These are phyloP conservation scores for Dactylellina drechsleri DNA, from an alignment of 2,329 filamentous ascomycete genomes.

Conservation along the genomic window DNA sequence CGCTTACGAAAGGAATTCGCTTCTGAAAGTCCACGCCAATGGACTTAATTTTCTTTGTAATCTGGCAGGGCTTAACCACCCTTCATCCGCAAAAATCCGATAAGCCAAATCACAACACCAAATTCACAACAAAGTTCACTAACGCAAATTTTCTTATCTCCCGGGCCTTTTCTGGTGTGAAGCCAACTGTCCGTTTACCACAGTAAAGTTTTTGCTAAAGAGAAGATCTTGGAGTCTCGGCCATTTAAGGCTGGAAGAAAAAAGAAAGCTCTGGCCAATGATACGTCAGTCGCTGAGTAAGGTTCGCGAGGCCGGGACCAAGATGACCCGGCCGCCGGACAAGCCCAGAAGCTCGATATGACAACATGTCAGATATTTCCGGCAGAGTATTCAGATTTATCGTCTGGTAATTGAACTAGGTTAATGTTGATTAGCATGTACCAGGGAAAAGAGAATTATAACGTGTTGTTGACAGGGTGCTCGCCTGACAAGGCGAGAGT, in stretches of 20 bases:
- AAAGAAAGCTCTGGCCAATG: slow-evolving; percentile 7
- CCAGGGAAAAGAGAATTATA: slow-evolving; percentile 4
- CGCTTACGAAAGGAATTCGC: slow-evolving; percentile 31
- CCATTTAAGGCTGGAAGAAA: slow-evolving; percentile 7
- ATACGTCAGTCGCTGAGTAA: slow-evolving; percentile 8
- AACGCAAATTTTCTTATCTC: background rate
- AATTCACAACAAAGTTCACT: slow-evolving; percentile 14
- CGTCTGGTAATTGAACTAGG: no score
- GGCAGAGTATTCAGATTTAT: slow-evolving; percentile 26
- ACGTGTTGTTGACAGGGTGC: background rate
- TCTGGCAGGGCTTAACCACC: background rate
- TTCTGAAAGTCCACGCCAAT: slow-evolving; percentile 6
- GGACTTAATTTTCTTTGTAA: slow-evolving; percentile 17
- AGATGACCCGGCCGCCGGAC: background rate
- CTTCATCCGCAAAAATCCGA: slow-evolving; percentile 10
- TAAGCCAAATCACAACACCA: slow-evolving; percentile 20
- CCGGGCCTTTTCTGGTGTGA: background rate
- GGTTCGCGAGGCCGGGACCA: background rate
- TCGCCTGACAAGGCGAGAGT: background rate
- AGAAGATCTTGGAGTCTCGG: background rate
- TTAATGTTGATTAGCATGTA: no score
- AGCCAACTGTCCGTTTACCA: slow-evolving; percentile 11
- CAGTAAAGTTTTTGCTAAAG: background rate
- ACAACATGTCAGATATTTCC: slow-evolving; percentile 18
- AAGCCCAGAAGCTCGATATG: background rate